Base-by-base conservation (phyloP, 352 stramenopile genomes). In the Globisporangium nagaii region DNA sequence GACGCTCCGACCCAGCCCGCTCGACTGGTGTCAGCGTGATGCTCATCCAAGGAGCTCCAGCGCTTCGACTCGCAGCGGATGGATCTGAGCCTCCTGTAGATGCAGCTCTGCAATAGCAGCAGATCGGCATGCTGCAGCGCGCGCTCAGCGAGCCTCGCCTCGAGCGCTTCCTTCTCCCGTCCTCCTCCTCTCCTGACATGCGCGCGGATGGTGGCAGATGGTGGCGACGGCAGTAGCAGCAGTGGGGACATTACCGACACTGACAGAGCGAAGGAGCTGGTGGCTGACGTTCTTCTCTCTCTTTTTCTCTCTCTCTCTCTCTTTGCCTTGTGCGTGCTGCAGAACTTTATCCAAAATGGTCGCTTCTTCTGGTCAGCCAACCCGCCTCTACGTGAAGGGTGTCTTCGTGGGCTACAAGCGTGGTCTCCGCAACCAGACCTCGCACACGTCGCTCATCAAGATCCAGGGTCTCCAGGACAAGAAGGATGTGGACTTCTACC, bases 331-430 rank as follows among this genome's bases (percentile, higher is more conserved):
- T 63, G 30, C 56, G 22, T 66, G 36, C 45, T 37, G 55, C 68
- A 94, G 84, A 91, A 84, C 69, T 75, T 82, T 71, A 77, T 71
- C 68, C 62, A 82, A 92, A 86, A 95, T 95, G 84, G 84, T 95
- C 84, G 82, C 84, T 84, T 92, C 82, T 65, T 69, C 82, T 68
- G 80, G 80, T 93, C 85, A 96, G 75, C 88, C 93, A 69, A 96
- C 93, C 67, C 89, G 94, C 71, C 93, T 99, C 70, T 98, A 99
- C 80, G 93, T 99, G 63, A 98, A 99, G 84, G 96, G 96, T 70
- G 95, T 98, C 56, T 98, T 99, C 76, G 88, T 99, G 65, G 97
- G 97, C 57, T 99, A 98, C 95, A 99, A 99, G 84, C 90, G 96
- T 73, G 95, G 93, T 61, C 88, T 98, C 62, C 87, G 93, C 56